Conservation (phyloP, 2,329 filamentous ascomycete species). For the Sclerotinia borealis region DNA sequence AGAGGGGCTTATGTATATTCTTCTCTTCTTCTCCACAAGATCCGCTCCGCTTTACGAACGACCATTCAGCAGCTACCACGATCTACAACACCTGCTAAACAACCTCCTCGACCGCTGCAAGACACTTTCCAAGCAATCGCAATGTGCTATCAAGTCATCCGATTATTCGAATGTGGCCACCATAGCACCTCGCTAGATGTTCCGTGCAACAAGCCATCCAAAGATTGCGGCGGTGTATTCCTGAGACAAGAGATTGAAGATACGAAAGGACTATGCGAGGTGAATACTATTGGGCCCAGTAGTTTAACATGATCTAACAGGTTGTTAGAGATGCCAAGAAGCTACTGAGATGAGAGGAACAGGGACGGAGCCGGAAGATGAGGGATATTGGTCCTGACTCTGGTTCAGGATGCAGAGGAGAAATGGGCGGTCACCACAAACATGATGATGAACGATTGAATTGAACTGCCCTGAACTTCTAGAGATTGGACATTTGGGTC, state of each 20-base stretch:
- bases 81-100: neutral
- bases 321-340: slow-evolving; percentile 18
- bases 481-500: neutral
- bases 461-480: neutral
- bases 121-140: neutral
- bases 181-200: slow-evolving; percentile 17
- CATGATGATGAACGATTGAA: neutral
- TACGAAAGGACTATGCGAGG: slow-evolving; percentile 19
- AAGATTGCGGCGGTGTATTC: slow-evolving; percentile 23
- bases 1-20: neutral
- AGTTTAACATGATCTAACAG: slow-evolving; percentile 2
- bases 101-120: neutral
- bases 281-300: neutral
- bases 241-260: slow-evolving; percentile 25
- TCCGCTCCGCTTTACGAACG: neutral
- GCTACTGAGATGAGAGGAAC: slow-evolving; percentile 12
- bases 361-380: slow-evolving; percentile 17
- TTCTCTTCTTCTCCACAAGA: neutral
- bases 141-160: slow-evolving; percentile 30
- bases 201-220: slow-evolving; percentile 19
- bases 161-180: slow-evolving; percentile 27
- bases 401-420: too few species aligned
- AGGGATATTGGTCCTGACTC: slow-evolving; percentile 22
- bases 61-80: neutral
- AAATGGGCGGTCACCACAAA: neutral